These are phyloP conservation scores for Klebsormidium nitens DNA, from an alignment of 139 green algal genomes.

Conservation along the genomic window DNA sequence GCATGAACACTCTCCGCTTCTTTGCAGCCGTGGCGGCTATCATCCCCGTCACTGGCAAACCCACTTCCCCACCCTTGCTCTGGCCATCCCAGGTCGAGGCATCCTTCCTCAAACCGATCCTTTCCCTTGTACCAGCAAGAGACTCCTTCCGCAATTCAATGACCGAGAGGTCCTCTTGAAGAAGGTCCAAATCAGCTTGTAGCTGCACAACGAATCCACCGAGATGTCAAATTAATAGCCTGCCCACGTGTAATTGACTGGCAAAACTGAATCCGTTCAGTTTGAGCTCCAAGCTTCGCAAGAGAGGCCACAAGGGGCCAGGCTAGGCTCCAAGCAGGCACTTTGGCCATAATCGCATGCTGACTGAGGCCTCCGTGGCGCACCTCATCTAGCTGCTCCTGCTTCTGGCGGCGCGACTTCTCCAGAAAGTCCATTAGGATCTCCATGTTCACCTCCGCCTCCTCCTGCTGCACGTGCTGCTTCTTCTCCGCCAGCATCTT, in stretches of 20 bases:
- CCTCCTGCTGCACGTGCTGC: constrained; percentile 34
- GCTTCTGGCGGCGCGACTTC: constrained; percentile 30
- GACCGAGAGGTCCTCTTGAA: constrained; percentile 27
- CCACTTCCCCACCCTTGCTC: neutral
- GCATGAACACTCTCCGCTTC: constrained; percentile 30
- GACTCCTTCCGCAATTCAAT: too few species aligned
- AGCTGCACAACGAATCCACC: constrained; percentile 6
- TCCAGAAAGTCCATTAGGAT: constrained; percentile 39
- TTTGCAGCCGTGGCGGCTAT: constrained; percentile 31
- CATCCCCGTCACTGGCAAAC: too few species aligned
- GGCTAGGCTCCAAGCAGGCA: neutral
- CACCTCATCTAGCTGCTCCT: constrained; percentile 32
- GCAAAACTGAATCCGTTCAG: neutral
- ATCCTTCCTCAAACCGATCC: neutral
- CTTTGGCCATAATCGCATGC: too few species aligned
- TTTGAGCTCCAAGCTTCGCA: neutral
- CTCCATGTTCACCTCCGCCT: constrained; percentile 40
- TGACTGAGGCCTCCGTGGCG: neutral
- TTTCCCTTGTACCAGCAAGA: neutral
- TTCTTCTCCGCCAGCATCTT: constrained; percentile 35
- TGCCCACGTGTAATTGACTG: neutral
- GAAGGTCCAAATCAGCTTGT: constrained; percentile 8
- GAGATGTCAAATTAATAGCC: neutral
- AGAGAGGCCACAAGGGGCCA: neutral
- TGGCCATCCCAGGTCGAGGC: neutral